Evolutionary conservation across 2,329 filamentous ascomycete genomes (phyloP), one percentile per base, ranked within the genome.

Genomic region (Ophiostoma pallidulum): DNA sequence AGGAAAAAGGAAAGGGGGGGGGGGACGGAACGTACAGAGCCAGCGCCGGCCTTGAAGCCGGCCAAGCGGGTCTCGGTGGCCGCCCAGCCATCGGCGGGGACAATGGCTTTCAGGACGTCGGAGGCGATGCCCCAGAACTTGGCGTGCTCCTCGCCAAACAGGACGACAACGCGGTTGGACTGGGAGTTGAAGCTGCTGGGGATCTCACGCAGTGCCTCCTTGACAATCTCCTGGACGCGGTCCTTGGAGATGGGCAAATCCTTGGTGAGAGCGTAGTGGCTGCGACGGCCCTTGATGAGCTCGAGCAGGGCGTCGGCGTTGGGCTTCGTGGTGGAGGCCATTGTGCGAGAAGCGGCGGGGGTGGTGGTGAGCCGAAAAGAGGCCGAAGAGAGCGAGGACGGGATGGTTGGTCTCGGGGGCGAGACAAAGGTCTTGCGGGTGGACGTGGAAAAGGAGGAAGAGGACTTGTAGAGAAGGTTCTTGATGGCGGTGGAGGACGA

Each of bases 131-230:
- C 82, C 91, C 90, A 96, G 57, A 94, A 79, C 70, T 85, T 84
- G 59, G 89, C 81, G 71, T 96, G 90, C 66, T 95, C 85, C 53
- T 76, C 77, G 59, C 84, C 82, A 60, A 92, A 74, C 47, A 96
- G 78, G 44, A 95, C 76, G 41, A 94, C 76, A 50, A 84, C 69
- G 51, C 90, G 82, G 56, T 86, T 84, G 56, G 80, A 80, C 72
- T 95, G 90, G 36, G 80, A 85, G 79, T 96, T 95, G 82, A 95
- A 96, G 54, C 82, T 80, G 45, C 78, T 84, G 36, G 90, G 90
- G 2, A 83, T 74, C 64, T 88, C 73, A 51, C 78, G 70, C 56
- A 92, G 71, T 47, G 79, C 72, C 56, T 78, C 64, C 63, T 73
- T 68, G 63, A 81, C 74, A 60, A 90, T 77, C 58, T 84, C 76